These are phyloP conservation scores for Septoria linicola DNA, from an alignment of 2,329 filamentous ascomycete genomes.

Conservation along the genomic window DNA sequence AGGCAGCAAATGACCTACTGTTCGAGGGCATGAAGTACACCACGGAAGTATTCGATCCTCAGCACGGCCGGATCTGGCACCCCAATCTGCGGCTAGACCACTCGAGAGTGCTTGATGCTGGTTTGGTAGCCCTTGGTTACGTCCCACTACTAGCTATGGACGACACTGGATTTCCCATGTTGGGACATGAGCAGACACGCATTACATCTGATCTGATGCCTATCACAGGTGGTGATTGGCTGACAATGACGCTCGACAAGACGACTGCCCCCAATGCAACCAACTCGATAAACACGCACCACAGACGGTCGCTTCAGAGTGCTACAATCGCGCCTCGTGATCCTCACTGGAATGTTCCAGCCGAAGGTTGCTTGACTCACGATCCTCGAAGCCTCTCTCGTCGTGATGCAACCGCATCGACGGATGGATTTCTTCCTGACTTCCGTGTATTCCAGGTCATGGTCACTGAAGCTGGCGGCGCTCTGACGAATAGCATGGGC, in stretches of 20 bases:
- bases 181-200: constrained; percentile 2
- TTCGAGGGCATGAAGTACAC: constrained; percentile 1
- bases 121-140: background rate
- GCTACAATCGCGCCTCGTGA: background rate
- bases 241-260: background rate
- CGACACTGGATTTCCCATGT: background rate
- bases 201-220: background rate
- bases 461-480: background rate
- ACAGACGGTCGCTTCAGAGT: background rate
- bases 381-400: background rate
- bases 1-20: background rate
- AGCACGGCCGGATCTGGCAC: background rate
- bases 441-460: background rate
- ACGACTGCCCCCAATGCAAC: background rate
- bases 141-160: background rate
- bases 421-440: too few species aligned
- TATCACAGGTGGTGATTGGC: background rate
- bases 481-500: constrained; percentile 1
- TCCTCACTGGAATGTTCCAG: background rate
- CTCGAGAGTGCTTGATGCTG: background rate
- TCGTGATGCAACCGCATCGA: background rate
- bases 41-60: constrained; percentile 2
- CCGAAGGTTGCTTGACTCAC: background rate
- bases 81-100: background rate
- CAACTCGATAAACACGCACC: background rate